Evolutionary conservation across 331 rosid species (phyloP).

Genomic region (Malus hybrid): DNA sequence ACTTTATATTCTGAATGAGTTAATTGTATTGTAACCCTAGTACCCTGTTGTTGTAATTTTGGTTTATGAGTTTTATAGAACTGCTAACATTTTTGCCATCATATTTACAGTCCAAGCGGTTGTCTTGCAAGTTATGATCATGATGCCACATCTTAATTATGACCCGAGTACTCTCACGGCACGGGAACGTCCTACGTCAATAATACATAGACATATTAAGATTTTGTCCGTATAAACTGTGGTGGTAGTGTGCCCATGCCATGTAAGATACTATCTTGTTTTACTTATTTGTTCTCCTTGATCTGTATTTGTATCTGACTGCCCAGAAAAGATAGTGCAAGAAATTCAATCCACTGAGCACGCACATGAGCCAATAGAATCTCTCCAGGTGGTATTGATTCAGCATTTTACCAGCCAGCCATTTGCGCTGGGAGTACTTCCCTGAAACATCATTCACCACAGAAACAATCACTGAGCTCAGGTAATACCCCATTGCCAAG

Average conservation of each 20-base stretch:
- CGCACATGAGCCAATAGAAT: slow-evolving; percentile 93
- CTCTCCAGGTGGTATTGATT: slow-evolving; percentile 63
- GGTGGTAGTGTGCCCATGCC: no score
- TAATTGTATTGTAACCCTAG: no score
- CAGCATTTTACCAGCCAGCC: slow-evolving; percentile 65
- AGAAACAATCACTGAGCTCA: slow-evolving; percentile 75
- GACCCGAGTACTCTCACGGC: no score
- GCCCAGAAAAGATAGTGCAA: slow-evolving; percentile 84
- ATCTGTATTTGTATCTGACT: slow-evolving; percentile 58
- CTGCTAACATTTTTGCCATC: neutral
- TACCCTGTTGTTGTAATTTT: no score
- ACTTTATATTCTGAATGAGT: no score
- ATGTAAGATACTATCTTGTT: neutral
- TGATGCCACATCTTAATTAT: neutral
- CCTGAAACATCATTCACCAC: slow-evolving; percentile 55
- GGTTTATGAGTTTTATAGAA: no score
- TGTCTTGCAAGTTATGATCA: neutral
- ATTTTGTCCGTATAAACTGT: no score
- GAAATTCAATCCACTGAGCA: slow-evolving; percentile 69
- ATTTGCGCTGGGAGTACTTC: slow-evolving; percentile 19
- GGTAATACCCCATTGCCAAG: slow-evolving; percentile 82
- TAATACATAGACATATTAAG: no score
- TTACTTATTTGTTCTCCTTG: slow-evolving; percentile 21
- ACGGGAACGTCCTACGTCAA: no score
- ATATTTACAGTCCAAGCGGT: neutral